phyloP scores from a whole-genome alignment of 2,329 filamentous ascomycete species.

The Xylaria hypoxylon region DNA sequence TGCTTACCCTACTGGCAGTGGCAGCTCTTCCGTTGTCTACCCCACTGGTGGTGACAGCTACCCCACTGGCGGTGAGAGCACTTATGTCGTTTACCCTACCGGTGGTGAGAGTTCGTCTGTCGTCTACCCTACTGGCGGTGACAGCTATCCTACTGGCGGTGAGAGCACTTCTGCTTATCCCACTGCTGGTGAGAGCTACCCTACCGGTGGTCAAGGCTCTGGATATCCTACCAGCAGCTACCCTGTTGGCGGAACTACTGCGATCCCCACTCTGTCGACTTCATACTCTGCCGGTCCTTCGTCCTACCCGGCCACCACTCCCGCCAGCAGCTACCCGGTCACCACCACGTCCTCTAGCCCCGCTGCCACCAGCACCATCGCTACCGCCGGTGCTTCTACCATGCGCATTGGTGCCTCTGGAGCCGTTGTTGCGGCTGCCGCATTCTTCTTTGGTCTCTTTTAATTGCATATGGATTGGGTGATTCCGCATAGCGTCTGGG shows the following conservation, averaged over 20 bases:
- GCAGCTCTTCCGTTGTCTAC: constrained; percentile 2
- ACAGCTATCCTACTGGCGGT: constrained; percentile 19
- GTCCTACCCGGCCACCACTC: constrained; percentile 27
- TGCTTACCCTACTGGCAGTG: constrained; percentile 20
- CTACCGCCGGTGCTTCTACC: constrained; percentile 39
- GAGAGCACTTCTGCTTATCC: constrained; percentile 13
- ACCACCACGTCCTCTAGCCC: constrained; percentile 21
- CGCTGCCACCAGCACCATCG: constrained; percentile 37
- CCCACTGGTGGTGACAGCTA: constrained; percentile 18
- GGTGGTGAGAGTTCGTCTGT: constrained; percentile 12
- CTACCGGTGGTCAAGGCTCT: constrained; percentile 6
- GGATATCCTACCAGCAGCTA: constrained; percentile 1
- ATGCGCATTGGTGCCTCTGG: constrained; percentile 42
- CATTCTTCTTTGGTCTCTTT: constrained; percentile 43
- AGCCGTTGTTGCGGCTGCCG: constrained; percentile 41
- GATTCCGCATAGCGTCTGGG: constrained; percentile 32
- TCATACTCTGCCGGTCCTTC: constrained; percentile 19
- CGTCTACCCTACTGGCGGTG: constrained; percentile 10
- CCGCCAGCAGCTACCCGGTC: constrained; percentile 20
- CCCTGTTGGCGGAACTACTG: constrained; percentile 11
- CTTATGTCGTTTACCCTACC: constrained; percentile 17
- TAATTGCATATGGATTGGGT: constrained; percentile 33
- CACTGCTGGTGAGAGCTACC: constrained; percentile 12
- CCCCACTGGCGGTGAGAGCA: constrained; percentile 23
- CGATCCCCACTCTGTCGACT: constrained; percentile 27